Evolutionary conservation across 371 early-diverging fungal species (phyloP).

Genomic region (Mortierella sp.): DNA sequence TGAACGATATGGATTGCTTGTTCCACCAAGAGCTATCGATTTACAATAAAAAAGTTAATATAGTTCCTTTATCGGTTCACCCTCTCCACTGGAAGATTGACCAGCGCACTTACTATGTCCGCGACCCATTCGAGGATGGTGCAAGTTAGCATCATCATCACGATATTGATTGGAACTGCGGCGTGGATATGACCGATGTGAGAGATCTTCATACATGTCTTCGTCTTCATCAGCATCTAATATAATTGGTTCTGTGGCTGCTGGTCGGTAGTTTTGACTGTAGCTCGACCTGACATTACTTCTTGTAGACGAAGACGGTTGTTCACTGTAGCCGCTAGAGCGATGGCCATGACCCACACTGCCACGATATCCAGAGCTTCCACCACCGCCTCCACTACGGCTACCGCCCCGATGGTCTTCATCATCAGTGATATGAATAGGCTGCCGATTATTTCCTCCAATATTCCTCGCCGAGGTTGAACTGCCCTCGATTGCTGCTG

Average conservation of each 20-base stretch:
- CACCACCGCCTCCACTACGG: background rate
- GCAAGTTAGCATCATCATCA: conserved; percentile 19
- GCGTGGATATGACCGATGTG: conserved; percentile 9
- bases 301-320: background rate
- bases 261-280: conserved; percentile 4
- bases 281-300: background rate
- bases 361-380: background rate
- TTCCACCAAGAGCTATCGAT: conserved; percentile 16
- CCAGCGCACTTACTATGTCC: conserved; percentile 18
- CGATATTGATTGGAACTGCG: background rate
- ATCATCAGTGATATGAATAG: conserved; percentile 39
- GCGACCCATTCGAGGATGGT: conserved; percentile 37
- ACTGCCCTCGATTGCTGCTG: conserved; percentile 22
- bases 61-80: background rate
- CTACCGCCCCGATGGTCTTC: conserved; percentile 4
- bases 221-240: conserved; percentile 40
- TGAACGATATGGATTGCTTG: conserved; percentile 8
- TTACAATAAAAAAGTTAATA: background rate
- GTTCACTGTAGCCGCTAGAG: background rate
- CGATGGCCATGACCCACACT: background rate
- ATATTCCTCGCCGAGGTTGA: conserved; percentile 1
- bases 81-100: background rate
- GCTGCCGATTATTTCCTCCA: conserved; percentile 21
- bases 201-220: conserved; percentile 31
- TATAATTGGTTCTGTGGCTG: conserved; percentile 24